A percentile compares a stretch with the other conserved stretches of the same genome.
Conservation (phyloP, 1,284 basidiomycete genomes). For the Hymenochaete sp. region DNA sequence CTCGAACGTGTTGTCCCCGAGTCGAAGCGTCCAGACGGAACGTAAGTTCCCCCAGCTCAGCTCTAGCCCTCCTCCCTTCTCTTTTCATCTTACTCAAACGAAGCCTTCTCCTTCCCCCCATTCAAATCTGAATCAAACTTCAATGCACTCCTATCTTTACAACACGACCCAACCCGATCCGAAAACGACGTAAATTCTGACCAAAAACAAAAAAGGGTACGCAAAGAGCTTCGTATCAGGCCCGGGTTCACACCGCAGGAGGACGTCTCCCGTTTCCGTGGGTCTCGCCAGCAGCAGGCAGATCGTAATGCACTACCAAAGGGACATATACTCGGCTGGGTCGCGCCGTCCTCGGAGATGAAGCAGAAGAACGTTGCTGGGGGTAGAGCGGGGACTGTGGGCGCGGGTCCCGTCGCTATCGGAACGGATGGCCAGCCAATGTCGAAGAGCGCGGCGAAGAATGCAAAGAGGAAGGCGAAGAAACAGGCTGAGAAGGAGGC, state of each 20-base stretch:
- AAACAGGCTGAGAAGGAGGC: constrained; percentile 51
- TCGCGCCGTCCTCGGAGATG: constrained; percentile 44
- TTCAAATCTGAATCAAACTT: too few relatives aligned
- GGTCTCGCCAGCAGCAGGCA: constrained; percentile 63
- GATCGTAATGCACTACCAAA: constrained; percentile 57
- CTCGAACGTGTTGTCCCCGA: constrained; percentile 85
- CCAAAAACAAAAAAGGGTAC: constrained; percentile 42
- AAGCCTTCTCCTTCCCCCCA: neutral
- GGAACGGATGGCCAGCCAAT: constrained; percentile 23
- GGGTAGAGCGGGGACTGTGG: constrained; percentile 21
- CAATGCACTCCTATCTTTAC: too few relatives aligned
- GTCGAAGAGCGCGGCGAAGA: constrained; percentile 35
- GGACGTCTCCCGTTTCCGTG: constrained; percentile 79
- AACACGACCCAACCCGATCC: neutral
- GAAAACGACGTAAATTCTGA: neutral
- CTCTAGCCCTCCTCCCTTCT: neutral
- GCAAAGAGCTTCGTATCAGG: constrained; percentile 85
- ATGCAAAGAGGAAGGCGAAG: constrained; percentile 75
- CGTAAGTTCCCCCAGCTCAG: constrained; percentile 47
- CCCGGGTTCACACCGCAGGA: constrained; percentile 94
- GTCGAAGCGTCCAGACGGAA: constrained; percentile 76
- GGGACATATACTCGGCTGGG: constrained; percentile 73
- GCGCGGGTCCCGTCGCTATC: constrained; percentile 18
- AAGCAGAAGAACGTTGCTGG: constrained; percentile 21
- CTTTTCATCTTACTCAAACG: neutral